Base-by-base conservation (phyloP, 176 grass and related monocot genomes). In the Eragrostis nindensis region DNA sequence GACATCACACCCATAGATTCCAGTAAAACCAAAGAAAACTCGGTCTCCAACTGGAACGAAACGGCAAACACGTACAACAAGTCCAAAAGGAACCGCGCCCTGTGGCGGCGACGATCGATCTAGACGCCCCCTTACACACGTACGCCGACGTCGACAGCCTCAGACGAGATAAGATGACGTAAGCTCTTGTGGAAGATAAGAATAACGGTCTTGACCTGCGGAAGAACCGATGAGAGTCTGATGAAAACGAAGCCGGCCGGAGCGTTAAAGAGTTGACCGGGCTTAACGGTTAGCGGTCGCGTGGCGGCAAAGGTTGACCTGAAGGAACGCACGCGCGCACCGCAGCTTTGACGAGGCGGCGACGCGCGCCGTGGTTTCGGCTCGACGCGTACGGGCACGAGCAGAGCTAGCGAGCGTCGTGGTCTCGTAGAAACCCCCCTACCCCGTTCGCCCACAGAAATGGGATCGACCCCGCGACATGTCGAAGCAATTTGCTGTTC, bases 321-420 rank as follows among this genome's bases (percentile, higher is more conserved):
- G 36, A 41, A 44, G 42, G 0, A 11, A 36, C 3, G 62, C 62
- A 18, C 62, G 27, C 12, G 26, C 26, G 11, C 14, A 4, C 6
- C 32, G 25, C 41, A 40, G 46, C 70, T 29, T 46, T 46, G 70
- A 78, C 78, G 63, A 68, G 30, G 36, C 13, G 5, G 27, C 6
- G 36, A 18, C 62, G 16, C 32, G 62, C 62, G 15, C 55, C 80
- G 36, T 87, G 72, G 84, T 90, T 90, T 93, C 68, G 48, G 46
- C 18, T 66, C 30, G 0, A 61, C 17, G n/a, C n/a, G n/a, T n/a
- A 44, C 17, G 3, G 9, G 32, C 18, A 41, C 36, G n/a, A 49
- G 75, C 55, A 0, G 14, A 7, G 26, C 16, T 38, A 59, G 56
- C 56, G 2, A 0, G 24, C 2, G 3, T 24, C 21, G 21, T 60